Evolutionary conservation across 73 alveolate genomes (phyloP).

Genomic region (Loxodes magnus): DNA sequence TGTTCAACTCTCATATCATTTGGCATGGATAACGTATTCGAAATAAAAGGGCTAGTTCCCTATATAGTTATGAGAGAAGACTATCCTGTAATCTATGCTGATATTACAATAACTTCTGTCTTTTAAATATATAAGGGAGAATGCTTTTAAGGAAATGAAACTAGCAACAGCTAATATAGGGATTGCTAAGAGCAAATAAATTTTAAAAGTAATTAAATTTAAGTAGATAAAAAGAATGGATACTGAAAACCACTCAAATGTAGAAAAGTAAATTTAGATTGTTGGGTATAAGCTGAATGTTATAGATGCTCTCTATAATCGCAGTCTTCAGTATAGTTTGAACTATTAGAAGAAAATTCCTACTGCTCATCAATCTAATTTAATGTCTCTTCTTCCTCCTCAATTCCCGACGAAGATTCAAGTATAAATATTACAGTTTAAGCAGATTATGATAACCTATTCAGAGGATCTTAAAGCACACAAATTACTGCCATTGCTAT

Average conservation of each 20-base stretch:
- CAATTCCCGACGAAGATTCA: conserved; percentile 3
- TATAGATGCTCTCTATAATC: neutral
- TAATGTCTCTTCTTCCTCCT: neutral
- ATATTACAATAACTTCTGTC: neutral
- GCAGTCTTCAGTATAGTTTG: neutral
- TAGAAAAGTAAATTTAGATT: neutral
- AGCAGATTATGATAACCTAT: neutral
- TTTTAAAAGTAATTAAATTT: neutral
- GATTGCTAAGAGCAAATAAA: too few relatives aligned
- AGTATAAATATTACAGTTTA: neutral
- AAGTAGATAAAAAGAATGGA: neutral
- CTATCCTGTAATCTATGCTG: neutral
- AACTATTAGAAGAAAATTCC: neutral
- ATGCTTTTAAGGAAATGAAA: neutral
- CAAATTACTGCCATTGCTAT: too few relatives aligned
- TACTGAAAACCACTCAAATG: neutral
- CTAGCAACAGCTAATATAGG: too few relatives aligned
- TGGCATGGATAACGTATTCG: neutral
- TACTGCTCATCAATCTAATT: neutral
- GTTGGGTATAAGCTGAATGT: neutral
- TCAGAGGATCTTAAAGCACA: conserved; percentile 1
- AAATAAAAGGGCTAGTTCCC: neutral
- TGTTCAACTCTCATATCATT: neutral
- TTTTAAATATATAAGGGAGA: neutral
- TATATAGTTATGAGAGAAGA: neutral